Evolutionary conservation across 208 protist genomes (phyloP).

Genomic region (Leishmania mexicana): DNA sequence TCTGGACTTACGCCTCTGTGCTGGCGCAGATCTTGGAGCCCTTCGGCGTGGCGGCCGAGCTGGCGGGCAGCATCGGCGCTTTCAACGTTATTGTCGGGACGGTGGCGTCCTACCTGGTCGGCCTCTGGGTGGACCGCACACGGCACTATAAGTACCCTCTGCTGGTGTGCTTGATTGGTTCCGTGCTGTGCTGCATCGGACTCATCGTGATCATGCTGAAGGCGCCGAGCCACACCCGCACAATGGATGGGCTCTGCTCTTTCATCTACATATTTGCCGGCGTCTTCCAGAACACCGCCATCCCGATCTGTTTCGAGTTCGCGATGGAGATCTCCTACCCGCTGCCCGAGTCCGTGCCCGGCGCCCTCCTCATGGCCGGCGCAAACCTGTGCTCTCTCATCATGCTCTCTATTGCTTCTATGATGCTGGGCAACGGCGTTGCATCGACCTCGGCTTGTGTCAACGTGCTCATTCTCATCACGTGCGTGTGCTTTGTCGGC

Average conservation of each 20-base stretch:
- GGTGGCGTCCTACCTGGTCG: conserved; percentile 52
- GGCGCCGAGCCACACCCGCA: conserved; percentile 34
- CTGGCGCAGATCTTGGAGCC: conserved; percentile 70
- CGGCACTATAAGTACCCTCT: conserved; percentile 59
- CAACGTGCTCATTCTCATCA: conserved; percentile 61
- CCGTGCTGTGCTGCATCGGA: conserved; percentile 47
- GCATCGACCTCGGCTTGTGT: conserved; percentile 32
- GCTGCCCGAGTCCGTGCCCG: conserved; percentile 59
- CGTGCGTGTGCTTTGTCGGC: conserved; percentile 42
- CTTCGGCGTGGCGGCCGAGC: conserved; percentile 51
- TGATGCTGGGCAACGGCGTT: conserved; percentile 55
- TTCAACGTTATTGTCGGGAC: conserved; percentile 60
- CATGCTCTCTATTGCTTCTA: conserved; percentile 51
- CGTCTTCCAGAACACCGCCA: conserved; percentile 74
- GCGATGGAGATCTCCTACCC: conserved; percentile 79
- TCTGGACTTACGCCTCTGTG: conserved; percentile 73
- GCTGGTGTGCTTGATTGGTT: conserved; percentile 44
- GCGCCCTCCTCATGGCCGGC: conserved; percentile 69
- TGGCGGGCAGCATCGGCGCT: conserved; percentile 60
- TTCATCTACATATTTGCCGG: conserved; percentile 69
- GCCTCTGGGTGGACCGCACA: conserved; percentile 57
- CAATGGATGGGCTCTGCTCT: conserved; percentile 39
- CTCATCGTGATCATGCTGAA: conserved; percentile 58
- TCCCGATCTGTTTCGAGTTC: conserved; percentile 75
- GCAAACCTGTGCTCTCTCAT: conserved; percentile 69